Base-by-base conservation (phyloP, 768 basidiomycete genomes). In the Termitomyces sp. region DNA sequence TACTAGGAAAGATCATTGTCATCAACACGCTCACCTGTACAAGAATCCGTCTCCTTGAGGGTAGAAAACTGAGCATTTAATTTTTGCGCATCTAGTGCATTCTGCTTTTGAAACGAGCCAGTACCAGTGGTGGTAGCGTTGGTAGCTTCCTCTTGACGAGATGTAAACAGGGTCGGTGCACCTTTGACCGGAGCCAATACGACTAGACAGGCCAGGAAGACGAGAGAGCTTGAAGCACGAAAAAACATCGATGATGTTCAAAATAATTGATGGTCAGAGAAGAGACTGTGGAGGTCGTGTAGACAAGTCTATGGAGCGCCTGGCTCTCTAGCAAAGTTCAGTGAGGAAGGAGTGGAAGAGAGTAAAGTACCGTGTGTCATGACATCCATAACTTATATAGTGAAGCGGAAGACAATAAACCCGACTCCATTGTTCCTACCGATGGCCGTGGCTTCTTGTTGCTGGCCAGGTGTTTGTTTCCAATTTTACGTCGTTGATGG, bases 61-160 rank as follows among this genome's bases (percentile, higher is more conserved):
- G 67, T 60, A 30, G 71, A 65, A 65, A 83, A 86, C 54, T 80
- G 66, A 17, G 65, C 62, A 55, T 83, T 83, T 30, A 78, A 68
- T 44, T 74, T 69, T 60, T 79, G 80, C 11, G 81, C 81, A 40
- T 74, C 74, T 19, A 79, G 64, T 4, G 68, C 81, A 55, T 83
- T 83, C 58, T 77, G 68, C 53, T 72, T 53, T 41, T 61, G 60
- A 14, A 58, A 9, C 19, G 64, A 34, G 7, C 40, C 45, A 8
- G 52, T 54, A 10, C 49, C 26, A 12, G 48, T 41, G n/a, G 66
- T 49, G 22, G 45, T 38, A 30, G 65, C 57, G 53, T 65, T 65
- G 47, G 64, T 62, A 21, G 62, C 66, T 38, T 65, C 63, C 22
- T 49, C 48, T 4, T 50, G 37, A 55, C 69, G 69, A 30, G 58